These are phyloP conservation scores for Bidens hawaiensis DNA, from an alignment of 140 eudicot species.

Conservation along the genomic window DNA sequence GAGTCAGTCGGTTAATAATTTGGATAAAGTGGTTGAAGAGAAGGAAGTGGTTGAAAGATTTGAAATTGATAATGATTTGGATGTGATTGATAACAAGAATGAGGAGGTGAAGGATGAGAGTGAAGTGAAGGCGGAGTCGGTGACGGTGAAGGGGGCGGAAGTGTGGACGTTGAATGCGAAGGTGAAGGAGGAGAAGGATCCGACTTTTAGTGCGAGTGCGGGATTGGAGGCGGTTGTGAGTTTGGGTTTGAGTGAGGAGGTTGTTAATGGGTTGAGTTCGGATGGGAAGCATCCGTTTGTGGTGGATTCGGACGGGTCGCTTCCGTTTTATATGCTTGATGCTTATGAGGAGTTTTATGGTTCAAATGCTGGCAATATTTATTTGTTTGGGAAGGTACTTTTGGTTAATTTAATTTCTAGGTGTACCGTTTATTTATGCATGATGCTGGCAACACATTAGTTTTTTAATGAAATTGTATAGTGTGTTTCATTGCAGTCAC, in stretches of 20 bases:
- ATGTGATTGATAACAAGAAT: conserved; percentile 7
- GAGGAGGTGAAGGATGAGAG: conserved; percentile 20
- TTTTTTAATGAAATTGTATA: neutral
- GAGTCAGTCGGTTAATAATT: too few species aligned
- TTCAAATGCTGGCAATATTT: conserved; percentile 70
- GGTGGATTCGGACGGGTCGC: conserved; percentile 67
- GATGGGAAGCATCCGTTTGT: conserved; percentile 66
- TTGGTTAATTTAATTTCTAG: neutral
- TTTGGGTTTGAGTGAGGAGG: conserved; percentile 22
- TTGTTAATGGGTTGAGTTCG: conserved; percentile 10
- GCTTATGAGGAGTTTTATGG: conserved; percentile 82
- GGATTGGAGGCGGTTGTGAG: conserved; percentile 55
- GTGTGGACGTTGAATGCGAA: conserved; percentile 64
- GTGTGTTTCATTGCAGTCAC: neutral
- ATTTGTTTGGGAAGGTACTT: conserved; percentile 96
- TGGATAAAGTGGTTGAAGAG: too few species aligned
- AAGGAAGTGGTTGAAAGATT: neutral
- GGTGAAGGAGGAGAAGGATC: conserved; percentile 55
- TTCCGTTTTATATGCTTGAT: conserved; percentile 84
- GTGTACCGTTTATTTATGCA: neutral
- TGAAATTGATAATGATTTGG: conserved; percentile 12
- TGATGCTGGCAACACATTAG: neutral
- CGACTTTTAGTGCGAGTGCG: conserved; percentile 69
- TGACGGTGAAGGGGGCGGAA: conserved; percentile 36
- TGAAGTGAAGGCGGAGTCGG: conserved; percentile 43